Base-by-base conservation (phyloP, 495 filamentous ascomycete genomes). In the Aspergillus panamensis region DNA sequence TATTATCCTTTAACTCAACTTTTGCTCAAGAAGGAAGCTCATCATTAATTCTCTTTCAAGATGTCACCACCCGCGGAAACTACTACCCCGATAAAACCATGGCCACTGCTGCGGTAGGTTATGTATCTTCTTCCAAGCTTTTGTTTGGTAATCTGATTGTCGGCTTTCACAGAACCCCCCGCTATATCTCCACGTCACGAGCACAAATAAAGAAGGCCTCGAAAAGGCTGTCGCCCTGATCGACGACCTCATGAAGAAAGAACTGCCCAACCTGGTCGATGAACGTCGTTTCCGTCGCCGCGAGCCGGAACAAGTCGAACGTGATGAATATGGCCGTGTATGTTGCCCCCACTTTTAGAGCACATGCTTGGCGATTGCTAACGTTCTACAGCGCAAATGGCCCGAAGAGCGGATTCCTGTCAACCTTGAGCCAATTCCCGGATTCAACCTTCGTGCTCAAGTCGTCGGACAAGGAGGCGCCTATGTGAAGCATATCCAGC, bases 71-170 rank as follows among this genome's bases (percentile, higher is more conserved):
- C 40, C 87, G 93, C 73, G 94, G 94, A 72, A 89, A 85, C 58
- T 98, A 97, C 67, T 96, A 92, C 65, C 94, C 94, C 0, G 94
- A 98, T 73, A 96, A 96, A 75, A 95, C 83, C 75, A 93, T 97
- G 92, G 90, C 94, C 8, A 97, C 91, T 5, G 85, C 93, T 14
- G 79, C 89, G 63, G 94, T 96, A 84, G 77, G 88, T 82, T 30
- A 45, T 30, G 14, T 30, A 16, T 3, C 12, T 5, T 48, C 30
- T 5, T 20, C 45, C 13, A 43, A 19, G 7, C 16, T 14, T 37
- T 12, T 3, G 19, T n/a, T 32, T 33, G 31, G 37, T 17, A 30
- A 52, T 25, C 25, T 25, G 25, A 25, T 25, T 25, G 25, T 5
- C 25, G 25, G 25, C 25, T 25, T n/a, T 50, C n/a, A 25, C 62